These are phyloP conservation scores for Albatrellus ellisii DNA, from an alignment of 768 basidiomycete species.

Conservation along the genomic window DNA sequence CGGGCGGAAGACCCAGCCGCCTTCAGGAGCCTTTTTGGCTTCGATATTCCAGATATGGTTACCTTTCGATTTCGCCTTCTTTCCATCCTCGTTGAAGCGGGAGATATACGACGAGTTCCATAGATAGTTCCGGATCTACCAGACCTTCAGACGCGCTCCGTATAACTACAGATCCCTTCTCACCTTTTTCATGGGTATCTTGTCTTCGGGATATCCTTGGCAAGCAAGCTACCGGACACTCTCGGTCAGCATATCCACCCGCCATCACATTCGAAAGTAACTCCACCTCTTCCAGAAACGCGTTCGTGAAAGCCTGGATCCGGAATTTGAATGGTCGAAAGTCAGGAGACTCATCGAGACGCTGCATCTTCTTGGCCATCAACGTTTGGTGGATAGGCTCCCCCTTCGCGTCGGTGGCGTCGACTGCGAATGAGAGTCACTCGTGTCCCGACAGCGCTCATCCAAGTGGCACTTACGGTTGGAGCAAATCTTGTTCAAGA, in stretches of 20 bases:
- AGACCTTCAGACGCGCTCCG: conserved; percentile 8
- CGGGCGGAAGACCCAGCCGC: conserved; percentile 77
- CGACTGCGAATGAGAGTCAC: conserved; percentile 40
- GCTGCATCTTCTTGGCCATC: conserved; percentile 99
- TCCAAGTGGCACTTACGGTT: conserved; percentile 71
- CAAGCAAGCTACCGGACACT: conserved; percentile 44
- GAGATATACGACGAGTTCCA: conserved; percentile 93
- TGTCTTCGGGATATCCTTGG: conserved; percentile 85
- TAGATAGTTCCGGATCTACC: conserved; percentile 84
- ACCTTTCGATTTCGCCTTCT: conserved; percentile 97
- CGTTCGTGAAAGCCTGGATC: conserved; percentile 95
- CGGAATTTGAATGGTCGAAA: conserved; percentile 99
- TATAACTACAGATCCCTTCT: conserved; percentile 17
- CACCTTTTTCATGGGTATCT: conserved; percentile 95
- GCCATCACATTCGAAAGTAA: conserved; percentile 7
- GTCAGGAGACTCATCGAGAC: conserved; percentile 89
- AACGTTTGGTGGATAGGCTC: conserved; percentile 96
- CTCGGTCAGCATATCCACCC: conserved; percentile 1
- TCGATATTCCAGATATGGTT: conserved; percentile 99
- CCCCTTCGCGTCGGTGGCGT: conserved; percentile 86
- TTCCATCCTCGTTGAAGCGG: conserved; percentile 97
- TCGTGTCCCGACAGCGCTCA: conserved; percentile 6
- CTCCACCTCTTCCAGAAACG: conserved; percentile 84
- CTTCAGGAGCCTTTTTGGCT: conserved; percentile 69
- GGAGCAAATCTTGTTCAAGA: conserved; percentile 78